Evolutionary conservation across 2,329 filamentous ascomycete species (phyloP), one percentile per base, ranked within the genome.

Genomic region (Davidsoniella neocaledoniae): DNA sequence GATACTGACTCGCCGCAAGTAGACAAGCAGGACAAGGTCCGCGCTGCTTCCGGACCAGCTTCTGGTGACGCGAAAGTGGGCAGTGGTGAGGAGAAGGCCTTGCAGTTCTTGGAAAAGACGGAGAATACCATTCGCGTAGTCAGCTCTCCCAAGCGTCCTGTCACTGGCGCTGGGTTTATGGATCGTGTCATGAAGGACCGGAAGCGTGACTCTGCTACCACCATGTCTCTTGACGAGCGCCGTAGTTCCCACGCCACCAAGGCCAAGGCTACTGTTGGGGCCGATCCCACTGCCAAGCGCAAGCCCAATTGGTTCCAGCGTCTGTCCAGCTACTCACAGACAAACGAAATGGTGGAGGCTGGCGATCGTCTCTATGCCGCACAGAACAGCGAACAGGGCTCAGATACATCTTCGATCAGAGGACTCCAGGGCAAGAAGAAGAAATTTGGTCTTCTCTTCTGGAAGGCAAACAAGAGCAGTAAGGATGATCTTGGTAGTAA

Each of bases 121-220:
- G 67, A 71, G 51, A 67, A 72, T 46, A 76, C 72, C 0, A 77
- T 77, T 56, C 70, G 73, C 5, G 60, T 77, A 4, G 73, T 77
- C n/a, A 62, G 69, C 51, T 73, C 73, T 2, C 68, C 71, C 3
- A 64, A 64, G 40, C 49, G 47, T 8, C 51, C 51, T 23, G 38
- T 50, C 8, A 53, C 51, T 12, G 51, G 47, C 3, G n/a, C 43
- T 8, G 47, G 51, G 4, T 50, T 53, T 21, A 50, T 49, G 47
- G 51, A 50, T 19, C 47, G 51, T 4, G 33, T 51, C n/a, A 43
- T 52, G 21, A 50, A 48, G 19, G 50, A 52, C n/a, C 50, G 50
- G 29, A 52, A 49, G 29, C 25, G 51, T 4, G 51, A 53, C 29
- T 50, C 51, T 10, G 29, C n/a, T 16, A 47, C 21, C 6, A 40